Evolutionary conservation across 345 rosid genomes (phyloP).

Genomic region (Corchorus capsularis): DNA sequence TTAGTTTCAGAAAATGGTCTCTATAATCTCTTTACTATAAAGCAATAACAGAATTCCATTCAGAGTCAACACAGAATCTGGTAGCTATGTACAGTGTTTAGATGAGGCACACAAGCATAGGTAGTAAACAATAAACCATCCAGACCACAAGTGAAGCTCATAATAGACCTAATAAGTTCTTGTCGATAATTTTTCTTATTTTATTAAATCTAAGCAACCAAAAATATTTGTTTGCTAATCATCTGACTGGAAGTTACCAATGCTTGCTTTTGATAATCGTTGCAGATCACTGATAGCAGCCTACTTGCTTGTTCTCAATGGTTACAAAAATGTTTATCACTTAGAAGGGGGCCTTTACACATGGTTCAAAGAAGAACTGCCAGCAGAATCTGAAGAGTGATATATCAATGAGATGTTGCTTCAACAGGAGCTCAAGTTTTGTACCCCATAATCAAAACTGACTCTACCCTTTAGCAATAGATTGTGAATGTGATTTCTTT

Average conservation of each 20-base stretch:
- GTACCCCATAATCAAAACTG: not conserved
- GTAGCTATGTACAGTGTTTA: not conserved
- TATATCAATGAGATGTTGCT: constrained; percentile 20
- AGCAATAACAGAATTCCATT: not conserved
- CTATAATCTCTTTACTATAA: not conserved
- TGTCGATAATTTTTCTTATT: not conserved
- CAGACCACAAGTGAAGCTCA: not conserved
- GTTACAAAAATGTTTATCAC: constrained; percentile 79
- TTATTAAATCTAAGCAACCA: not conserved
- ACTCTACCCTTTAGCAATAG: not conserved
- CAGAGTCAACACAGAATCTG: not conserved
- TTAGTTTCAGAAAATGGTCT: not conserved
- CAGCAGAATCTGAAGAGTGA: constrained; percentile 58
- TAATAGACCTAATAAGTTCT: not conserved
- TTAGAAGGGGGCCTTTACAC: constrained; percentile 87
- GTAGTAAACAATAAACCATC: not conserved
- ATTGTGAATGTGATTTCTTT: constrained; percentile 4
- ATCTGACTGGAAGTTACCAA: not conserved
- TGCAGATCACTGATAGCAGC: constrained; percentile 98
- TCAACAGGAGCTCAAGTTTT: constrained; percentile 35
- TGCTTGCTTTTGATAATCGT: constrained; percentile 17
- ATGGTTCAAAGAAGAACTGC: constrained; percentile 88
- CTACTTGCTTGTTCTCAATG: constrained; percentile 83
- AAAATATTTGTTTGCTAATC: not conserved
- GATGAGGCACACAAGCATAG: no score